These are phyloP conservation scores for Agrocybe praecox DNA, from an alignment of 768 basidiomycete genomes.

Conservation along the genomic window DNA sequence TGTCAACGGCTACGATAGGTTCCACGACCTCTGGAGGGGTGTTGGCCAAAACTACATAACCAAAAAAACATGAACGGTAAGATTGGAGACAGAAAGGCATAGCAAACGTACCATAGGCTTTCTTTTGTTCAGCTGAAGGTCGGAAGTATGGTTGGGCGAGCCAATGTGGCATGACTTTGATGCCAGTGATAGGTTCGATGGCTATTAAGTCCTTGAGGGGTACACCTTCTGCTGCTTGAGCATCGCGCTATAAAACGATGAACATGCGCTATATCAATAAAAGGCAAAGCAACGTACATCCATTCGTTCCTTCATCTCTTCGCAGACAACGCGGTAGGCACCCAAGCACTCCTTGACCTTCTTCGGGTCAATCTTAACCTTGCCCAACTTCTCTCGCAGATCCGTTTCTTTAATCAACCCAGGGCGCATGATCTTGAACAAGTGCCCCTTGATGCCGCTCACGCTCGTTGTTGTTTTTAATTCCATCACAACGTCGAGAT, in stretches of 20 bases:
- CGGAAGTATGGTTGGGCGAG: constrained; percentile 68
- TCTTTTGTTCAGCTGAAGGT: constrained; percentile 32
- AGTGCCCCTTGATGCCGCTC: constrained; percentile 86
- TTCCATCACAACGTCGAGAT: constrained; percentile 74
- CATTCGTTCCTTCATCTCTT: constrained; percentile 29
- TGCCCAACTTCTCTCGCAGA: constrained; percentile 72
- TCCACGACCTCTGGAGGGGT: constrained; percentile 33
- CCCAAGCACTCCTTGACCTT: constrained; percentile 31
- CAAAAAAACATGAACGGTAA: background rate
- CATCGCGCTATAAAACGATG: constrained; percentile 46
- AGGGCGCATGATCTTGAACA: constrained; percentile 91
- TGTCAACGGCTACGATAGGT: background rate
- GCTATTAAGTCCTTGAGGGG: constrained; percentile 31
- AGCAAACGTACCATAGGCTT: constrained; percentile 18
- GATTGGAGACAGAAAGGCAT: background rate
- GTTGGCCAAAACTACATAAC: constrained; percentile 28
- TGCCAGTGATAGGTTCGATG: constrained; percentile 35
- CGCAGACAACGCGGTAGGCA: constrained; percentile 33
- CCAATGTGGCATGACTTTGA: constrained; percentile 45
- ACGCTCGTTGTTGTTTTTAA: constrained; percentile 71
- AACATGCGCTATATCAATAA: background rate
- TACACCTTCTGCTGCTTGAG: constrained; percentile 31
- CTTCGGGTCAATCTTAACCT: constrained; percentile 27
- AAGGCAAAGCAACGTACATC: constrained; percentile 17
- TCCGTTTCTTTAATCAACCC: constrained; percentile 68